phyloP scores from a whole-genome alignment of 495 filamentous ascomycete species.

The Penicillium longicatenatum region DNA sequence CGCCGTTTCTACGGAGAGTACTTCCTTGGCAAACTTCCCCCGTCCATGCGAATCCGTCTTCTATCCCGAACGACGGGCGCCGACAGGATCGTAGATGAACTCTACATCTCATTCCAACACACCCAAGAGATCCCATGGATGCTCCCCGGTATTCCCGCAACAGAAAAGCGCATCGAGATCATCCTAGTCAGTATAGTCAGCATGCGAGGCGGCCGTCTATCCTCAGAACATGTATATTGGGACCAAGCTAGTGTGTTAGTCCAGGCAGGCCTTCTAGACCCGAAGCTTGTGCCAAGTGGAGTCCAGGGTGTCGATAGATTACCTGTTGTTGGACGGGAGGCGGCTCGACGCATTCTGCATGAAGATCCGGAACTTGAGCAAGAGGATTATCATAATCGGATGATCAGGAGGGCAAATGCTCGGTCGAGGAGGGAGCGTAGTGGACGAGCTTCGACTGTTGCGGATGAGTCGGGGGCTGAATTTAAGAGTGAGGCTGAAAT shows the following conservation, averaged over 20 bases:
- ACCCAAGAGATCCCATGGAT: conserved; percentile 76
- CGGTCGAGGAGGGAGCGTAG: conserved; percentile 20
- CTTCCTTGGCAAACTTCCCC: conserved; percentile 72
- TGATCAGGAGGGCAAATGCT: conserved; percentile 37
- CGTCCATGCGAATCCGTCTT: conserved; percentile 66
- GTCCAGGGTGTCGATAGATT: conserved; percentile 59
- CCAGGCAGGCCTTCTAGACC: conserved; percentile 76
- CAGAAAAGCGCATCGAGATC: conserved; percentile 65
- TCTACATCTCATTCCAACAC: conserved; percentile 67
- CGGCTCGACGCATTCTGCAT: conserved; percentile 66
- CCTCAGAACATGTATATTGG: conserved; percentile 85
- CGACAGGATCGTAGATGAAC: conserved; percentile 63
- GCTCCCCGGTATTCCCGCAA: conserved; percentile 74
- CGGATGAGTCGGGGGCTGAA: conserved; percentile 31
- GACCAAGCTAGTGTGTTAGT: conserved; percentile 81
- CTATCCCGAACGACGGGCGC: conserved; percentile 67
- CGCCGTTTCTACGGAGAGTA: conserved; percentile 71
- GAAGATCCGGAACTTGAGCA: conserved; percentile 50
- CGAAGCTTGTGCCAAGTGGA: conserved; percentile 50
- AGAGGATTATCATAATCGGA: conserved; percentile 43
- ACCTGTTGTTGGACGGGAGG: conserved; percentile 69
- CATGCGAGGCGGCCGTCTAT: conserved; percentile 71
- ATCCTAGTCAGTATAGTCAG: conserved; percentile 76
- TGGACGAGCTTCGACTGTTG: conserved; percentile 14
- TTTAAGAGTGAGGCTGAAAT: conserved; percentile 27